A percentile compares a stretch with the other conserved stretches of the same genome.
phyloP scores from a whole-genome alignment of 139 green algal species.

The Micromonas pusilla region DNA sequence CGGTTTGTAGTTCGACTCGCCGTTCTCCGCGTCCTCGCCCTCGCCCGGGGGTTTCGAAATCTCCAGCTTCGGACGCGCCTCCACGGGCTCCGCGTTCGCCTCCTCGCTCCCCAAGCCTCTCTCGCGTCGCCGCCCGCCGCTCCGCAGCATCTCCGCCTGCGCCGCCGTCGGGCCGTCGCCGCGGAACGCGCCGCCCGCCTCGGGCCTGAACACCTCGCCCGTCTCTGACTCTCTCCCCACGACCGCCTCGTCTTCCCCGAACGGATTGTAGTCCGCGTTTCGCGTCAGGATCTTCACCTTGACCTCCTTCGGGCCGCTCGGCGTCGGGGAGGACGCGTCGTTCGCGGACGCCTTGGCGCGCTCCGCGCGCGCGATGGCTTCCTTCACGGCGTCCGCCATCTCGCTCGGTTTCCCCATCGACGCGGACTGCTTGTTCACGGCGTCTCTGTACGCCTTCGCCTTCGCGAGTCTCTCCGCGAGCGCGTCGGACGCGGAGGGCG shows the following conservation, averaged over 20 bases:
- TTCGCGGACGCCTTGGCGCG: neutral
- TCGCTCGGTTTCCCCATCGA: neutral
- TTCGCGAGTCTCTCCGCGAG: neutral
- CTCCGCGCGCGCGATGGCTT: neutral
- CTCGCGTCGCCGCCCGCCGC: no score
- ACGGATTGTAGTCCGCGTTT: constrained; percentile 13
- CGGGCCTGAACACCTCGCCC: neutral
- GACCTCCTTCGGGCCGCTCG: no score
- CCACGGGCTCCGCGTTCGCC: no score
- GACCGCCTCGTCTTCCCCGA: constrained; percentile 6
- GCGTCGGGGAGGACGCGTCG: neutral
- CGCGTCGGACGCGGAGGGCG: neutral
- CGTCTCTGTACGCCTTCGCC: neutral
- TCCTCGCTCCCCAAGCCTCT: no score
- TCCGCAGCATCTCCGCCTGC: no score
- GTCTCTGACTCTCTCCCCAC: neutral
- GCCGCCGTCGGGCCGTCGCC: no score
- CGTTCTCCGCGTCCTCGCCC: neutral
- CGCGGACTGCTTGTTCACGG: neutral
- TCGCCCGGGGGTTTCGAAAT: no score
- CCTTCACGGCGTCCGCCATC: neutral
- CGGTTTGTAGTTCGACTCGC: neutral
- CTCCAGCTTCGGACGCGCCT: no score
- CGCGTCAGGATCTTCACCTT: constrained; percentile 10
- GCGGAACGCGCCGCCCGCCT: neutral